Evolutionary conservation across 2,329 filamentous ascomycete species (phyloP), one percentile per base, ranked within the genome.

Genomic region (Ilyonectria mors-panacis): DNA sequence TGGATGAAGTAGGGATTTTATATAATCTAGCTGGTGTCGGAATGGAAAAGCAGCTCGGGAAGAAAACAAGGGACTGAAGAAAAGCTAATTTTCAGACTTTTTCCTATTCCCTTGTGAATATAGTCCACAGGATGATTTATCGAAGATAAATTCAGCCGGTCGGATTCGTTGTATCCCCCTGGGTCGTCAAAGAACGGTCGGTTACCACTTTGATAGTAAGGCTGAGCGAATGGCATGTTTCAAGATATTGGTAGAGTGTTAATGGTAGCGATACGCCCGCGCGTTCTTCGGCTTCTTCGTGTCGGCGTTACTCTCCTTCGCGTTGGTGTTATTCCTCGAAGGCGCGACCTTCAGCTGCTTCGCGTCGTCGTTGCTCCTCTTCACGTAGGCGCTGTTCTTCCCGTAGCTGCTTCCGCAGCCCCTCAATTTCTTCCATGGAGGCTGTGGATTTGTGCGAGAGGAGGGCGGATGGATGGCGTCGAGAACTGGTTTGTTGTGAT

Each of bases 121-220:
- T 70, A 12, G 75, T 55, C 80, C 77, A 83, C 2, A 76, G 80
- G 21, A 80, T 68, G 35, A 84, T 82, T 54, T 75, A 75, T 69
- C 62, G 68, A 66, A 81, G 81, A 63, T 67, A 82, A 17, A 79
- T 65, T 59, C 78, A 76, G 50, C 79, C 77, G 55, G 63, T 67
- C 9, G 78, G 77, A 48, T 81, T 77, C 0, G 78, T 26, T 5
- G 23, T 26, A 5, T 26, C 23, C 23, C 23, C 23, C 5, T 26
- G 23, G 4, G 23, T 26, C 5, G 76, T 82, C 15, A 73, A 59
- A 53, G 76, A 76, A 13, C 30, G 69, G 47, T 79, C 70, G 21
- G 78, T 81, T 0, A 79, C 67, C 6, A 81, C 73, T 54, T 76
- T 7, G 57, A 80, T 75, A 30, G 71, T 65, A 35, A 80, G 72